A percentile compares a stretch with the other conserved stretches of the same genome.
Evolutionary conservation across 352 stramenopile species (phyloP).

Genomic region (Elongisporangium prolatum): DNA sequence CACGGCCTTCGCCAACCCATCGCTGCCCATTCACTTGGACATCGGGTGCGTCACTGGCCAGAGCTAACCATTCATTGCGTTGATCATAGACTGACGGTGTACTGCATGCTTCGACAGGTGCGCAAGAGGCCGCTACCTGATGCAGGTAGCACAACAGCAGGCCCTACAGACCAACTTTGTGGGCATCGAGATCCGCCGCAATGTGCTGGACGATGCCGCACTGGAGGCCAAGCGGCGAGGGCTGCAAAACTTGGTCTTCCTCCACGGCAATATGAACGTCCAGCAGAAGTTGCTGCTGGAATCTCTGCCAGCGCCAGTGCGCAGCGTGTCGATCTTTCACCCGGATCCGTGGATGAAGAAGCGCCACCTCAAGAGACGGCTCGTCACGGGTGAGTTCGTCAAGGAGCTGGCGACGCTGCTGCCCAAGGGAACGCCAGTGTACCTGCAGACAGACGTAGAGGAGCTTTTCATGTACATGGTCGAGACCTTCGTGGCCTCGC

Average conservation of each 20-base stretch:
- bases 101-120: conserved; percentile 1
- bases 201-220: conserved; percentile 58
- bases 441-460: conserved; percentile 76
- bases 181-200: conserved; percentile 82
- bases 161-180: conserved; percentile 54
- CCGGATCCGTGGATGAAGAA: conserved; percentile 90
- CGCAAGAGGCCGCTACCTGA: conserved; percentile 75
- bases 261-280: conserved; percentile 87
- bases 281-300: conserved; percentile 57
- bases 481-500: conserved; percentile 61
- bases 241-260: conserved; percentile 63
- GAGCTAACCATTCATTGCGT: not conserved
- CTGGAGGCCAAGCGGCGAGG: conserved; percentile 31
- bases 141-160: conserved; percentile 45
- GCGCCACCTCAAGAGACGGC: conserved; percentile 72
- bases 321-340: conserved; percentile 86
- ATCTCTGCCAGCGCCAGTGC: conserved; percentile 43
- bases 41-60: conserved; percentile 44
- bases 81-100: not conserved
- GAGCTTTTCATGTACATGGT: conserved; percentile 86
- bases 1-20: conserved; percentile 32
- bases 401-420: conserved; percentile 51
- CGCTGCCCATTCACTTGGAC: conserved; percentile 74
- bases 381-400: conserved; percentile 72
- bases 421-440: conserved; percentile 51